Percentiles rank a stretch among this genome's conserved stretches.
Evolutionary conservation across 768 basidiomycete species (phyloP).

Genomic region (Termitomyces sp.): DNA sequence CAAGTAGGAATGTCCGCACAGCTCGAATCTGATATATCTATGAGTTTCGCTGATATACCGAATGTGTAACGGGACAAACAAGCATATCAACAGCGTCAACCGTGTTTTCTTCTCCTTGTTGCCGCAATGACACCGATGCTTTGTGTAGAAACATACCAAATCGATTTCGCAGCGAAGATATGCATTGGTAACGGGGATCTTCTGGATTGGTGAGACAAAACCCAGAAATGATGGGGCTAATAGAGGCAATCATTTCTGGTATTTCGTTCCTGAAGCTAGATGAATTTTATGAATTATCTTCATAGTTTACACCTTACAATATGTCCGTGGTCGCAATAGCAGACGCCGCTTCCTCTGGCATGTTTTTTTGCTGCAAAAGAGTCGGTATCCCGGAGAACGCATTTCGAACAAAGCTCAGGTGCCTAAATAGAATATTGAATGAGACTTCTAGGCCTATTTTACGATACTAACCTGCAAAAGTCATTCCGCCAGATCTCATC

Average conservation of each 20-base stretch:
- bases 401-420: conserved; percentile 67
- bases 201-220: conserved; percentile 60
- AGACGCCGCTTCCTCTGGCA: conserved; percentile 39
- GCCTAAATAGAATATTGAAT: conserved; percentile 27
- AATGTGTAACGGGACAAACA: conserved; percentile 30
- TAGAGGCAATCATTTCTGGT: conserved; percentile 69
- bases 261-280: conserved; percentile 46
- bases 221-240: conserved; percentile 56
- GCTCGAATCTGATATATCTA: conserved; percentile 45
- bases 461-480: conserved; percentile 65
- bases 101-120: conserved; percentile 75
- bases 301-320: conserved; percentile 37
- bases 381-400: conserved; percentile 73
- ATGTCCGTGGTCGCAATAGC: conserved; percentile 56
- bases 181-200: conserved; percentile 62
- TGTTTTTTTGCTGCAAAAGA: conserved; percentile 46
- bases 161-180: conserved; percentile 47
- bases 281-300: background rate
- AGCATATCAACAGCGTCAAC: conserved; percentile 76
- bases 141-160: conserved; percentile 67
- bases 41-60: background rate
- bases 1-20: conserved; percentile 65
- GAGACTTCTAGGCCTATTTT: background rate
- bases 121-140: conserved; percentile 60
- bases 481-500: conserved; percentile 77